Base-by-base conservation (phyloP, 1,284 basidiomycete species). In the Moesziomyces antarcticus region DNA sequence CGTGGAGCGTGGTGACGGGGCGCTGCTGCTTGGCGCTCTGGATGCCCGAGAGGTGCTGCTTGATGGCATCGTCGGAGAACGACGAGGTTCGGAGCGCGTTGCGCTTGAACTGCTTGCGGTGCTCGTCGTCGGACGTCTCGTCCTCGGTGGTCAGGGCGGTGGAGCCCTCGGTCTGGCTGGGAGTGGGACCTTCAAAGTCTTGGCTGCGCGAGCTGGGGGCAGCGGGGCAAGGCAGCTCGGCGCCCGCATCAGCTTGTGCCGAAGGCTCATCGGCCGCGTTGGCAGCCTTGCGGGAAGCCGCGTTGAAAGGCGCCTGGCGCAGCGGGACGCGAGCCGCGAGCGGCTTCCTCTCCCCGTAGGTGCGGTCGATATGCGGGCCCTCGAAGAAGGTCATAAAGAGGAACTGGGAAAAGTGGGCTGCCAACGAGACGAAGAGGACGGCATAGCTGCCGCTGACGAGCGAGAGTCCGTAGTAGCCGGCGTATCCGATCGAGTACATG, bases 321-420 rank as follows among this genome's bases (percentile, higher is more conserved):
- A 65, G 51, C 18, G 75, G 69, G 8, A 73, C 61, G 8, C 66
- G 63, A 1, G 71, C 59, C 14, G 74, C 66, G 16, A 73, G 54
- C 11, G 76, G 76, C 44, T 79, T 78, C 50, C 75, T 74, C 40
- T 82, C 80, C 3, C 81, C 81, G 50, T 82, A 82, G 21, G 73
- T 75, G 16, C 81, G 63, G 20, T 78, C 80, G 63, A 78, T 82
- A 93, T 94, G 96, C 65, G 96, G 96, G 81, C 96, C 97, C 86
- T 98, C 96, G 78, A 99, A 99, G 85, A 91, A 91, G n/a, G 94
- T 88, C 57, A 99, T 87, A 88, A 99, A 99, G 5, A 91, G 92
- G 85, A 98, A 98, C 82, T 99, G 96, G 14, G 92, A 91, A 0
- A 93, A 92, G 83, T 99, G 97, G 0, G 92, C 96, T 2, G 91